These are phyloP conservation scores for Candida qinlingensis DNA, from an alignment of 805 yeast genomes.

Conservation along the genomic window DNA sequence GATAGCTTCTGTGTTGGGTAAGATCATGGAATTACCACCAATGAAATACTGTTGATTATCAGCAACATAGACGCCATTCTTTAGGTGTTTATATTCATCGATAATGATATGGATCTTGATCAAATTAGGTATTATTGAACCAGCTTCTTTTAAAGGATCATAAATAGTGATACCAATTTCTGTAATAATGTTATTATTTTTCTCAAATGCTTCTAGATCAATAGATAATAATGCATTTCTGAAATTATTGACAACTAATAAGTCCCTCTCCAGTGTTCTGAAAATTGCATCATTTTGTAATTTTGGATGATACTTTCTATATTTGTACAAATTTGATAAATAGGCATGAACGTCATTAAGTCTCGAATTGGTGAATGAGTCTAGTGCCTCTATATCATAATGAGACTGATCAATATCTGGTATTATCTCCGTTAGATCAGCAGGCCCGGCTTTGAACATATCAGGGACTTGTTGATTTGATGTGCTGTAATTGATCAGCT, in stretches of 20 bases:
- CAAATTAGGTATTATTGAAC: conserved; percentile 35
- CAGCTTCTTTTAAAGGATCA: conserved; percentile 44
- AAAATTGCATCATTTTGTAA: conserved; percentile 7
- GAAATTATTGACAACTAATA: conserved; percentile 10
- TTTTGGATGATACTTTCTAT: conserved; percentile 13
- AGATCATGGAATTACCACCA: conserved; percentile 42
- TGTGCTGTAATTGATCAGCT: not conserved
- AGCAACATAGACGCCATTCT: conserved; percentile 50
- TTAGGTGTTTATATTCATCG: conserved; percentile 34
- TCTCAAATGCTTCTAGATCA: conserved; percentile 56
- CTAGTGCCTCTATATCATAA: not conserved
- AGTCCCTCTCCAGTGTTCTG: conserved; percentile 2
- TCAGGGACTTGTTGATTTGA: not conserved
- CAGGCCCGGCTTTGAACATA: not conserved
- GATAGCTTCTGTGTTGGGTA: conserved; percentile 33
- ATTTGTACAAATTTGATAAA: not conserved
- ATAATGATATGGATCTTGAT: conserved; percentile 40
- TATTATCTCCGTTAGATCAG: not conserved
- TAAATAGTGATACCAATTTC: conserved; percentile 55
- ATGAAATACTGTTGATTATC: conserved; percentile 47
- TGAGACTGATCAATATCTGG: not conserved
- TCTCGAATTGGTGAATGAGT: conserved; percentile 5
- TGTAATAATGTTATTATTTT: conserved; percentile 36
- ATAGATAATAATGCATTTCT: conserved; percentile 31
- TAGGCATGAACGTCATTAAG: conserved; percentile 4